Base-by-base conservation (phyloP, 805 yeast genomes). In the Komagataella phaffii region DNA sequence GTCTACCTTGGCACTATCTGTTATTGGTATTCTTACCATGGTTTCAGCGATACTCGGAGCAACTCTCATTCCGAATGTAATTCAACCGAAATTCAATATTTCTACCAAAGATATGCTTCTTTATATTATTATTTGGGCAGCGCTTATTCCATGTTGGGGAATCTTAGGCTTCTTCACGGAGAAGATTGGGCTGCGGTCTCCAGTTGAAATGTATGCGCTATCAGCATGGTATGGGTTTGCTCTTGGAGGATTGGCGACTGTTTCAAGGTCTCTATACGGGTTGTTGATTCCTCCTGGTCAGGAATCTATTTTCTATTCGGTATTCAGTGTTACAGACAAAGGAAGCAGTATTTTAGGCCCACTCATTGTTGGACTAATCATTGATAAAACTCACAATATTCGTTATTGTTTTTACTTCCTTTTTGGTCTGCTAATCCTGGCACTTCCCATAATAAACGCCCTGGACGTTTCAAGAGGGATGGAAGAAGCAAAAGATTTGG, bases 271-370 rank as follows among this genome's bases (percentile, higher is more conserved):
- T 1, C 68, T 83, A 3, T 85, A 79, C 62, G 75, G 86, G 36
- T 63, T 83, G 60, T 72, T 85, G 51, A 83, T 85, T 47, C 95
- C 95, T 17, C 72, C 68, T 48, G 93, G 93, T 5, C 80, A 77
- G 57, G 95, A 86, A 60, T 79, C 84, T 3, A 79, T 83, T 6
- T 85, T 85, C 60, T 85, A 86, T 65, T 83, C 91, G 12, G 67
- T 85, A 46, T 86, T 81, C 64, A 77, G 86, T 45, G 80, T 85
- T 45, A 86, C 95, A 1, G 93, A 85, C 63, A 85, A 86, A 60
- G 91, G 93, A 2, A 81, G 88, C 3, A 80, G 88, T 0, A 77
- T 85, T 3, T 56, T 85, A 24, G 93, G 95, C 0, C 93, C 95
- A 0, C 65, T 81, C 3, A 58, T 85, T 18, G 79, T 85, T n/a